phyloP scores from a whole-genome alignment of 805 yeast genomes.

The Yamadazyma ubonensis region DNA sequence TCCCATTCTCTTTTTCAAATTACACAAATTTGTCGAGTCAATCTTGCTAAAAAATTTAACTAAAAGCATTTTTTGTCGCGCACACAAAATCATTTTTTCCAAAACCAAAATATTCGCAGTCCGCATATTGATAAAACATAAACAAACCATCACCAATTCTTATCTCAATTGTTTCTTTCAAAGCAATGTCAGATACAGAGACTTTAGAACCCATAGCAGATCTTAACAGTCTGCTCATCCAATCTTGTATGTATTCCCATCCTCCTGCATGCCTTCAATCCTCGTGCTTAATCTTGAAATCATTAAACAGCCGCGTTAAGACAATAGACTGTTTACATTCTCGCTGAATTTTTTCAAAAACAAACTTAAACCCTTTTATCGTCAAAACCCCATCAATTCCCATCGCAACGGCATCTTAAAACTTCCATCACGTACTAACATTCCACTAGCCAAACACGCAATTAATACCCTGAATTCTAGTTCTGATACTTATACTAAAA shows the following conservation, averaged over 20 bases:
- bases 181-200: slow-evolving; percentile 9
- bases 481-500: slow-evolving; percentile 41
- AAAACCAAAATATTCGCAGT: too few species aligned
- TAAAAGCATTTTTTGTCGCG: not conserved
- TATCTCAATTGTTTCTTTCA: not conserved
- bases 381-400: slow-evolving; percentile 1
- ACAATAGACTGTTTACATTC: slow-evolving; percentile 2
- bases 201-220: slow-evolving; percentile 1
- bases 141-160: slow-evolving; percentile 4
- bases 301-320: not conserved
- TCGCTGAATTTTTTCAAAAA: slow-evolving; percentile 1
- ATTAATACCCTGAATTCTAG: slow-evolving; percentile 27
- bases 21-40: too few species aligned
- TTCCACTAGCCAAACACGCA: slow-evolving; percentile 6
- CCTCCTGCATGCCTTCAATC: not conserved
- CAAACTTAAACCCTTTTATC: slow-evolving; percentile 5
- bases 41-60: too few species aligned
- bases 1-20: too few species aligned
- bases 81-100: too few species aligned
- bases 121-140: not conserved
- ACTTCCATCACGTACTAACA: slow-evolving; percentile 3
- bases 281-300: not conserved
- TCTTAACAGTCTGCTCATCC: not conserved
- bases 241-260: not conserved
- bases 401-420: not conserved